Evolutionary conservation across 805 yeast genomes (phyloP), one percentile per base, ranked within the genome.

Genomic region (Maudiozyma saulgeensis): DNA sequence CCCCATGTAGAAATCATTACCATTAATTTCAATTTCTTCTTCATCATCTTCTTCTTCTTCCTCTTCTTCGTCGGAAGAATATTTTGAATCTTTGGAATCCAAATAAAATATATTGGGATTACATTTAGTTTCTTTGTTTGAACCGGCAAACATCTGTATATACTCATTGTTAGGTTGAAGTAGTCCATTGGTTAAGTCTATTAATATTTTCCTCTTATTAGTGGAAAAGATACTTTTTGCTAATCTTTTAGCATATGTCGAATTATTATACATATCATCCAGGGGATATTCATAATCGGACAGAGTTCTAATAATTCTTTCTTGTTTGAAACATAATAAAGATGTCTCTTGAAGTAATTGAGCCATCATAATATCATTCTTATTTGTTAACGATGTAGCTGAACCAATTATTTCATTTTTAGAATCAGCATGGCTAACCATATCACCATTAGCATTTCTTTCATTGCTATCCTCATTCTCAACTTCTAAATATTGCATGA

Each of bases 231-330:
- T 31, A 31, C 45, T 38, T 16, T 23, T 31, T 6, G 45, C 49
- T 13, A 53, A 42, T 16, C 44, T 48, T 15, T 41, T 45, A 2
- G 60, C 56, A 47, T 57, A 61, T 23, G 52, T 53, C n/a, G 56
- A 40, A 35, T 54, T 49, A 4, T 50, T 51, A 12, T 55, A 43
- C 4, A 53, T 51, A 8, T 45, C 48, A 18, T 55, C 62, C n/a
- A 54, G 44, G 1, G 63, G 63, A 39, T 51, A 51, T 45, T 62
- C 67, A 46, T 57, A 61, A 45, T 56, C 60, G n/a, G 59, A 53
- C 26, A 63, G 49, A 5, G 55, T 49, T 9, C 58, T 54, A 13
- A 60, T 50, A 18, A 63, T 49, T 39, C 59, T 55, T 19, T 58
- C 56, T 4, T 54, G 48, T 45, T 61, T 61, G 31, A 59, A 52